phyloP scores from a whole-genome alignment of 2,329 filamentous ascomycete genomes.

The Tolypocladium inflatum region DNA sequence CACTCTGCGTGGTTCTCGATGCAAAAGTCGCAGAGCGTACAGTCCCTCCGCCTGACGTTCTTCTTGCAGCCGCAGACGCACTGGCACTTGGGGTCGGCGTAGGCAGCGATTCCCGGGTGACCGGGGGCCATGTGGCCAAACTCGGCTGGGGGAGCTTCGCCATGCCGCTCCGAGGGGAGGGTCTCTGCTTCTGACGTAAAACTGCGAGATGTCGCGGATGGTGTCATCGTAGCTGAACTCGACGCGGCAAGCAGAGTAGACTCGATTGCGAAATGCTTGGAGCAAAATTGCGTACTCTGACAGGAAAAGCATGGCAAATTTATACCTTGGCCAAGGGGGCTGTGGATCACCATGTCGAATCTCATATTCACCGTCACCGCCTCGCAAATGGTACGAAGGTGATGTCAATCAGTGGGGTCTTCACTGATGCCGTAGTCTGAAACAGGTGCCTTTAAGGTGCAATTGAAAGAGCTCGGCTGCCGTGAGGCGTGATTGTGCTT shows the following conservation, averaged over 20 bases:
- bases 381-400: neutral
- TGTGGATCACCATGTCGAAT: neutral
- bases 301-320: neutral
- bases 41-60: neutral
- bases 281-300: neutral
- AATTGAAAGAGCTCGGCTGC: too few species aligned
- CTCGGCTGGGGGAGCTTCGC: neutral
- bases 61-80: neutral
- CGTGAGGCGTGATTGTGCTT: too few species aligned
- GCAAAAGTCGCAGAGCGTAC: neutral
- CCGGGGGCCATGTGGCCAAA: neutral
- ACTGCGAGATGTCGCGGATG: neutral
- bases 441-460: too few species aligned
- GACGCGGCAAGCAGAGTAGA: too few species aligned
- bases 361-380: neutral
- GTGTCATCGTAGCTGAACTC: neutral
- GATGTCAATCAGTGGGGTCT: neutral
- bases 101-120: neutral
- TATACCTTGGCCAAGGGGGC: neutral
- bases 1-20: neutral
- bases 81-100: neutral
- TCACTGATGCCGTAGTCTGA: too few species aligned
- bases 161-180: neutral
- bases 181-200: neutral
- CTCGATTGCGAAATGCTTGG: neutral